Base-by-base conservation (phyloP, 108 stramenopile genomes). In the Pseudonitzschia delicatissima region DNA sequence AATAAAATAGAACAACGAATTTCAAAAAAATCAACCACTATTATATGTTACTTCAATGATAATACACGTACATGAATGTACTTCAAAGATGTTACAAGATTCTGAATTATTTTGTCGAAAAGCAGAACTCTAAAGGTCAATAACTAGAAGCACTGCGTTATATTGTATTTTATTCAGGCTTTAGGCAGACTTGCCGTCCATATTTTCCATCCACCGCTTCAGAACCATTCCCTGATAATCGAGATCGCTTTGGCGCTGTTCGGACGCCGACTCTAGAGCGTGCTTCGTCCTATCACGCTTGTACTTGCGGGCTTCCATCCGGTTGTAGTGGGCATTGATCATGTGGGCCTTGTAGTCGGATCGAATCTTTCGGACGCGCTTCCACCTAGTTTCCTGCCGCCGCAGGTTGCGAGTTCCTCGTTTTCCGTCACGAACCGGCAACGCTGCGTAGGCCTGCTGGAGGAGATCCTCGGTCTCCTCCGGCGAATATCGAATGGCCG, bases 381-480 rank as follows among this genome's bases (percentile, higher is more conserved):
- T 68, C 82, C 83, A 87, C 35, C 93, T 80, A 26, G 61, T 36
- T 12, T 69, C 67, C 73, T 94, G 82, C 11, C 90, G 81, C 52
- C 82, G 76, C 26, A 87, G 69, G 40, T 87, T 74, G 17, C 84
- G 88, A 1, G 83, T 90, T 11, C 90, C 88, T 13, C 90, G 85
- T 60, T 84, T 86, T 6, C 93, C 93, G 8, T 74, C 80, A 33
- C 87, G 74, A 17, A 60, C 68, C 35, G 93, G 93, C 29, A 91
- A 59, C 62, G 73, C 64, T 11, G 77, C 85, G 62, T 85, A 87
- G 36, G 93, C 93, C 67, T 85, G 71, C 26, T 76, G 71, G 64
- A 94, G 76, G 47, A 94, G 73, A 33, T 80, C 78, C 50, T 83
- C 82, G 18, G 93, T 94, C 67, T 94, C 93, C 68, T 91, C 90